phyloP scores from a whole-genome alignment of 148 eudicot genomes.

The Vaccinium macrocarpon region DNA sequence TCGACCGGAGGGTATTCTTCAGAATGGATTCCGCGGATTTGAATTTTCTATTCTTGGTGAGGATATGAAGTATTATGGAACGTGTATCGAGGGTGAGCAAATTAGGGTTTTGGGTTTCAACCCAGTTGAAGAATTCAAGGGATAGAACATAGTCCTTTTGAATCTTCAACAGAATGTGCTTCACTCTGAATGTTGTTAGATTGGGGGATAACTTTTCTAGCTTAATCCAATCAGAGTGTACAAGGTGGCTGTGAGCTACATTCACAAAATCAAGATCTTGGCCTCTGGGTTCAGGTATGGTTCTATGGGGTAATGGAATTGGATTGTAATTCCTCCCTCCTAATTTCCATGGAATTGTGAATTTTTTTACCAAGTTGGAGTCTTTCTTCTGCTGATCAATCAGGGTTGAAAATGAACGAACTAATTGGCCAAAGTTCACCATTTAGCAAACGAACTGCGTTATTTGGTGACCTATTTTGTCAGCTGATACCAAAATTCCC shows the following conservation, averaged over 20 bases:
- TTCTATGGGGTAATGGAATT: constrained; percentile 69
- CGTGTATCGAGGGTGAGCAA: constrained; percentile 54
- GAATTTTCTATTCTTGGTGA: constrained; percentile 60
- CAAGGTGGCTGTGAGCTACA: constrained; percentile 72
- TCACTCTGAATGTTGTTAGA: constrained; percentile 53
- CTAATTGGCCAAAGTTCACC: constrained; percentile 17
- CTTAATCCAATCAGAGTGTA: constrained; percentile 72
- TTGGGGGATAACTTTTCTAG: constrained; percentile 42
- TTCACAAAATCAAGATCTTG: constrained; percentile 81
- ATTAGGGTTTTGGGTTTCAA: constrained; percentile 40
- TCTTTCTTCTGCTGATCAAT: constrained; percentile 18
- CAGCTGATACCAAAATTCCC: neutral
- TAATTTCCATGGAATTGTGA: constrained; percentile 5
- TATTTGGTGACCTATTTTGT: neutral
- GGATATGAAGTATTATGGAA: constrained; percentile 65
- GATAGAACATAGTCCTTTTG: constrained; percentile 72
- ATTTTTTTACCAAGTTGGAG: constrained; percentile 7
- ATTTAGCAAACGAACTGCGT: neutral
- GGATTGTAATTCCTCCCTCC: constrained; percentile 29
- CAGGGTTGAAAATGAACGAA: constrained; percentile 26
- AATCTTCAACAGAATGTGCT: constrained; percentile 70
- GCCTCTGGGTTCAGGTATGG: constrained; percentile 63
- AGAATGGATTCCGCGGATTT: constrained; percentile 60
- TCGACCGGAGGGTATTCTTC: constrained; percentile 41
- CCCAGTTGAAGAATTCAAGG: constrained; percentile 73